Evolutionary conservation across 2,329 filamentous ascomycete genomes (phyloP), one percentile per base, ranked within the genome.

Genomic region (Ophiostoma piceae): DNA sequence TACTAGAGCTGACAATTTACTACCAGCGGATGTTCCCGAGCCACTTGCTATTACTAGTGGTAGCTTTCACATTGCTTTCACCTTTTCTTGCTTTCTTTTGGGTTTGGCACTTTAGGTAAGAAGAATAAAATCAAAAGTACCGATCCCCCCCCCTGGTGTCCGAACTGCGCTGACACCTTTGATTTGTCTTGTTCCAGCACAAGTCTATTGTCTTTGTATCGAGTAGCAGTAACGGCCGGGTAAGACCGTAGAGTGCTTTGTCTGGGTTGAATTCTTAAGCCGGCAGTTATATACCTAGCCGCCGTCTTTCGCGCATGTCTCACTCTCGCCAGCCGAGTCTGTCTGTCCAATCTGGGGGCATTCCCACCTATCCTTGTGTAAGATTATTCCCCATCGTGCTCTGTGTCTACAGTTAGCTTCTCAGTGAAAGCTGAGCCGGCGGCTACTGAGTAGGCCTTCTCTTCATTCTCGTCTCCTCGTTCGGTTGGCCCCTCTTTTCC

Each of bases 251-350:
- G 19, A 6, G 43, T 47, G 43, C n/a, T 51, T 57, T 57, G 51
- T 29, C 51, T 57, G 16, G 16, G 43, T n/a, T 6, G 3, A 19
- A 19, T 47, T 47, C 16, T 47, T 2, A 47, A 47, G 43, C 43
- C 43, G 43, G 43, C 5, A 47, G 7, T 47, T 19, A 8, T 47
- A 47, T 19, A 19, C 43, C 43, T 57, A 57, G 51, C 51, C 51
- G 51, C 51, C 51, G 22, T 57, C n/a, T 57, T 57, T 57, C 51
- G 51, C 51, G 51, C 51, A 57, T 57, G 51, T 26, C 51, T 57
- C 43, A 47, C 19, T 47, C 16, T 57, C 51, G n/a, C 47, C 47
- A 54, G 5, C 14, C 47, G 22, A 26, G 51, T 57, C 51, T 57
- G 51, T 57, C 51, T 57, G 51, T 8, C 51, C 11, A 57, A 26